A percentile compares a stretch with the other conserved stretches of the same genome.
Conservation (phyloP, 2,329 filamentous ascomycete genomes). For the Calonectria montana region DNA sequence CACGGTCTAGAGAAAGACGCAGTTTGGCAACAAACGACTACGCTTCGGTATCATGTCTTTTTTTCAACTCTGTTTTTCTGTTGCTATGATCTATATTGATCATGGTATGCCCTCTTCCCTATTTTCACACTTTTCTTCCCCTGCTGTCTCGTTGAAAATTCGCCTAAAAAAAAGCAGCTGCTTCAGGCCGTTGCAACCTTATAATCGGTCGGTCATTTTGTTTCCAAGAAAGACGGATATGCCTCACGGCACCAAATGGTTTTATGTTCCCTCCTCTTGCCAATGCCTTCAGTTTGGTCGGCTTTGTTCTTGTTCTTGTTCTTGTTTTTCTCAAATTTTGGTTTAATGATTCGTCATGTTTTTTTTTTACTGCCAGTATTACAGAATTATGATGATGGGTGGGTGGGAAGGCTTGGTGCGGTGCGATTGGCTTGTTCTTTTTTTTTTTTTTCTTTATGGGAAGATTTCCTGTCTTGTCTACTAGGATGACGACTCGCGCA, state of each 20-base stretch:
- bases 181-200: slow-evolving; percentile 31
- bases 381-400: slow-evolving; percentile 16
- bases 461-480: slow-evolving; percentile 23
- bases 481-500: slow-evolving; percentile 27
- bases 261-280: slow-evolving; percentile 36
- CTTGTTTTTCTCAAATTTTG: slow-evolving; percentile 13
- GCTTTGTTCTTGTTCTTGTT: slow-evolving; percentile 20
- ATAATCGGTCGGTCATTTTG: slow-evolving; percentile 43
- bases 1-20: slow-evolving; percentile 41
- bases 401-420: slow-evolving; percentile 1
- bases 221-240: slow-evolving; percentile 50
- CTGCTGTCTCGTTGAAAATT: slow-evolving; percentile 29
- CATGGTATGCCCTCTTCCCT: slow-evolving; percentile 20
- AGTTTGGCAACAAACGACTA: slow-evolving; percentile 49
- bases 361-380: slow-evolving; percentile 7
- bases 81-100: slow-evolving; percentile 28
- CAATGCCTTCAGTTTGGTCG: slow-evolving; percentile 31
- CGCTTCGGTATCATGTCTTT: slow-evolving; percentile 29
- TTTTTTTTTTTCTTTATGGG: slow-evolving; percentile 10
- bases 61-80: slow-evolving; percentile 17
- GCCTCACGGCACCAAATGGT: slow-evolving; percentile 52
- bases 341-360: background rate
- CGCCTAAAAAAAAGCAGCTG: slow-evolving; percentile 35
- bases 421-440: slow-evolving; percentile 4
- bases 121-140: background rate